phyloP scores from a whole-genome alignment of 2,329 filamentous ascomycete genomes.

The Fusarium nurragi region DNA sequence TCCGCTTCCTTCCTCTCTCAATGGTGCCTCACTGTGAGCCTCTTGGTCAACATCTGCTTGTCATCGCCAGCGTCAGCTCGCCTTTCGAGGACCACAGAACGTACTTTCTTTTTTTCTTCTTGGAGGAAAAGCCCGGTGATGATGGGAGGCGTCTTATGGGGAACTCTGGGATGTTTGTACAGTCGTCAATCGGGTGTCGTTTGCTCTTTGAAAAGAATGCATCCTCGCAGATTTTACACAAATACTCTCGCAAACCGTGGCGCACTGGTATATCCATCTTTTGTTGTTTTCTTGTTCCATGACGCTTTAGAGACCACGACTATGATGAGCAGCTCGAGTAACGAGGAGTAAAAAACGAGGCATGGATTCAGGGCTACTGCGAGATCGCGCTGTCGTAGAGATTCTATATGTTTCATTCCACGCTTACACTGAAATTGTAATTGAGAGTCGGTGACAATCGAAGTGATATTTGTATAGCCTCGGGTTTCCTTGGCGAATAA shows the following conservation, averaged over 20 bases:
- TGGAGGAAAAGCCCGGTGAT: slow-evolving; percentile 46
- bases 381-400: slow-evolving; percentile 28
- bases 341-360: slow-evolving; percentile 31
- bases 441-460: not conserved
- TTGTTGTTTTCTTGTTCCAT: slow-evolving; percentile 23
- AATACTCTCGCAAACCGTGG: slow-evolving; percentile 36
- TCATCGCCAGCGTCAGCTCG: slow-evolving; percentile 36
- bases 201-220: slow-evolving; percentile 46
- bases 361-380: slow-evolving; percentile 28
- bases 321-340: slow-evolving; percentile 33
- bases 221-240: slow-evolving; percentile 40
- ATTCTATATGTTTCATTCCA: slow-evolving; percentile 15
- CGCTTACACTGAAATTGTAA: not conserved
- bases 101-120: slow-evolving; percentile 43
- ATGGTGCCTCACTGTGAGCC: slow-evolving; percentile 47
- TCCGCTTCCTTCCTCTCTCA: slow-evolving; percentile 40
- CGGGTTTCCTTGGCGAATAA: not conserved
- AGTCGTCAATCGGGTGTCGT: slow-evolving; percentile 43
- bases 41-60: slow-evolving; percentile 38
- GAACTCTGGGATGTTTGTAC: slow-evolving; percentile 45
- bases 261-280: slow-evolving; percentile 35
- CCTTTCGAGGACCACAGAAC: slow-evolving; percentile 39
- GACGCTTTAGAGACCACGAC: slow-evolving; percentile 29
- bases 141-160: slow-evolving; percentile 47
- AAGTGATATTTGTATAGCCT: not conserved